phyloP scores from a whole-genome alignment of 1,139 yeast species.

The Keqinozyma sinolaborantium region DNA sequence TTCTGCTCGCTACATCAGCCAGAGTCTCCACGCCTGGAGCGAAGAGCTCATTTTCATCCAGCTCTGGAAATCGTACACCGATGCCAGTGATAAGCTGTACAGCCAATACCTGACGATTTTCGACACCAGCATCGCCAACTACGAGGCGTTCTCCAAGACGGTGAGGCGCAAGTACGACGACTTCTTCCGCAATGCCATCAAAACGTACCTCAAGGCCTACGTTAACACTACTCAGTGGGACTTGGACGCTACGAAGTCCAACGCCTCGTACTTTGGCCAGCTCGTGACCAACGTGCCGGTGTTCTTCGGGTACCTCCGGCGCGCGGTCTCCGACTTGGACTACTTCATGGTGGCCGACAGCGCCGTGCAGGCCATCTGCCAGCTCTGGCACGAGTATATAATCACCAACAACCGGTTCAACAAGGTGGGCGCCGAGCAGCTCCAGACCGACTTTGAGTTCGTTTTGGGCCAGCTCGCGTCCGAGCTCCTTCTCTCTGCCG shows the following conservation, averaged over 20 bases:
- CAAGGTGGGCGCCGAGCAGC: slow-evolving; percentile 51
- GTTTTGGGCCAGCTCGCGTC: slow-evolving; percentile 36
- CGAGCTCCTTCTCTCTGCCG: slow-evolving; percentile 14
- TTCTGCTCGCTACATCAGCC: slow-evolving; percentile 51
- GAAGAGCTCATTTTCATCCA: slow-evolving; percentile 63
- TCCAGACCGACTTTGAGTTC: slow-evolving; percentile 49
- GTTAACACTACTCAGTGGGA: slow-evolving; percentile 43
- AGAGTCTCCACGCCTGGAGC: slow-evolving; percentile 59
- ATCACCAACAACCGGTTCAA: slow-evolving; percentile 65
- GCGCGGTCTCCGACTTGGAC: slow-evolving; percentile 24
- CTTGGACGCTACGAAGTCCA: slow-evolving; percentile 17
- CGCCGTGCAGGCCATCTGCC: slow-evolving; percentile 46
- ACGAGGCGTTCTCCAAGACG: slow-evolving; percentile 33
- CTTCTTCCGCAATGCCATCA: slow-evolving; percentile 50
- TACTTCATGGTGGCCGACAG: slow-evolving; percentile 27
- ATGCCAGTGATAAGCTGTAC: slow-evolving; percentile 14
- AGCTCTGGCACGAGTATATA: slow-evolving; percentile 53
- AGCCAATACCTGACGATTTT: slow-evolving; percentile 46
- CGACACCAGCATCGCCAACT: slow-evolving; percentile 49
- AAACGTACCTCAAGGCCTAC: slow-evolving; percentile 48
- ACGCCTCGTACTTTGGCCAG: slow-evolving; percentile 32
- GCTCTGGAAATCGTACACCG: slow-evolving; percentile 48
- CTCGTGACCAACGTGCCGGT: slow-evolving; percentile 32
- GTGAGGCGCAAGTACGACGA: slow-evolving; percentile 37
- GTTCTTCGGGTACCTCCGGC: slow-evolving; percentile 32